Conservation (phyloP, 345 rosid genomes). For the Populus pruinosa region DNA sequence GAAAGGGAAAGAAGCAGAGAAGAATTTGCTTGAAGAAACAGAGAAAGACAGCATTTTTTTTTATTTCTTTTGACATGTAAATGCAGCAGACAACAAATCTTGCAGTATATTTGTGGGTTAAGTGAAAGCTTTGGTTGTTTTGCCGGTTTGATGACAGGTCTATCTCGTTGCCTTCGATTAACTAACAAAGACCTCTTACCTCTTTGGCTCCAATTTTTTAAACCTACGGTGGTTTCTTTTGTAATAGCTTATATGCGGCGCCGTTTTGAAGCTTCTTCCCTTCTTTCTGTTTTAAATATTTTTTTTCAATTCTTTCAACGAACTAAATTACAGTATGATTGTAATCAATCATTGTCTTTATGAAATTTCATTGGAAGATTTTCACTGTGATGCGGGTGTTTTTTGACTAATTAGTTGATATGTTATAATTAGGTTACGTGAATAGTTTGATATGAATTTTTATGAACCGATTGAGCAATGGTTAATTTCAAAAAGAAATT, state of each 20-base stretch:
- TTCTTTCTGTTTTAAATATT: too few species aligned
- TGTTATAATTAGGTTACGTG: too few species aligned
- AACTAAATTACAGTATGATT: too few species aligned
- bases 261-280: background rate
- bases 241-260: background rate
- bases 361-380: too few species aligned
- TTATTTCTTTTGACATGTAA: background rate
- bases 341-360: too few species aligned
- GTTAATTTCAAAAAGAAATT: too few species aligned
- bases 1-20: slow-evolving; percentile 34
- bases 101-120: background rate
- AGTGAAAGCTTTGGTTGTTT: slow-evolving; percentile 45
- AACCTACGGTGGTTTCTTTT: background rate
- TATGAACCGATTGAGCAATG: too few species aligned
- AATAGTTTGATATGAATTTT: too few species aligned
- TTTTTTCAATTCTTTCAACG: too few species aligned
- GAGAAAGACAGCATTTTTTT: slow-evolving; percentile 25
- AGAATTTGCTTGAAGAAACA: slow-evolving; percentile 72
- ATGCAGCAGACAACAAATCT: background rate
- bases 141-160: slow-evolving; percentile 47
- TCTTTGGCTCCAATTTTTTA: background rate
- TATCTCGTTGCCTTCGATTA: slow-evolving; percentile 18
- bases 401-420: too few species aligned
- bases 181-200: background rate
- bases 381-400: too few species aligned